Base-by-base conservation (phyloP, 345 rosid species). In the Ceriops decandra region DNA sequence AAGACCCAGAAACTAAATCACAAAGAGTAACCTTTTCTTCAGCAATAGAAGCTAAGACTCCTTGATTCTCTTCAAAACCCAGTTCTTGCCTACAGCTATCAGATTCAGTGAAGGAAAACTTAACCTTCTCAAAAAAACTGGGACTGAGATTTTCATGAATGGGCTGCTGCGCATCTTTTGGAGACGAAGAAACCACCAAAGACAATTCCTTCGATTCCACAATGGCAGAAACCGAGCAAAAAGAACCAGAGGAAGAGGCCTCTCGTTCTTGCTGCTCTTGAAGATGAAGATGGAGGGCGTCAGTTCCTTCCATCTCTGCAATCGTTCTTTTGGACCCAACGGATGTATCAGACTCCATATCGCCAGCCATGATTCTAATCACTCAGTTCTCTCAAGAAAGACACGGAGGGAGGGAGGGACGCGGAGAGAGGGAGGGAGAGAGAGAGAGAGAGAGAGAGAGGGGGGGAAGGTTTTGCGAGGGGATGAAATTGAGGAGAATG, bases 11-110 rank as follows among this genome's bases (percentile, higher is more conserved):
- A 60, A 28, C 79, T 42, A 72, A 60, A 38, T 67, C 76, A 68
- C 58, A 30, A n/a, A 60, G 52, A 52, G 67, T 22, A 19, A 21
- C 63, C 42, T 70, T 68, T 69, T 64, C 60, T 57, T 24, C 72
- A 27, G 31, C 27, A 22, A 19, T 57, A 59, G 60, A 76, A 68
- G 28, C 66, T 35, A 47, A 6, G 27, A 47, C 22, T 66, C 62
- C 81, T 61, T n/a, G 76, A 70, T 62, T 73, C 28, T 81, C 64
- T 72, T 75, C 76, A n/a, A 33, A 60, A 46, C 71, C 67, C 68
- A 64, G n/a, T 64, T 52, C 11, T 70, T 73, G 42, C 22, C 69
- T 16, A 21, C 66, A 1, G 38, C 9, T 13, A 10, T 20, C 49
- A 51, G 51, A 15, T 31, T 60, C 59, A 72, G 53, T 72, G 60